Base-by-base conservation (phyloP, 257 asterid species). In the Thymus mandschuricus region DNA sequence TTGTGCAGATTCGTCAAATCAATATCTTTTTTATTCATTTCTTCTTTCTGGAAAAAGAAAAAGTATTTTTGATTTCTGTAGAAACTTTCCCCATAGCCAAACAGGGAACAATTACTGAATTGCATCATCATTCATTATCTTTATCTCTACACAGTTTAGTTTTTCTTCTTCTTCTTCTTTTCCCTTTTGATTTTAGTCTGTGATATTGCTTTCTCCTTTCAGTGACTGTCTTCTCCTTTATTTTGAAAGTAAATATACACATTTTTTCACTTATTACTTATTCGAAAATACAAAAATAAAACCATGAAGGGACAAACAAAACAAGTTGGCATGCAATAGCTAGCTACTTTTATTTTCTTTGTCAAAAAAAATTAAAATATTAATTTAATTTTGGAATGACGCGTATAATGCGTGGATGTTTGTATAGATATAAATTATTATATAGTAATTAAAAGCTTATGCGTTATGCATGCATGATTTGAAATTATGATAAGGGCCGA, bases 51-150 rank as follows among this genome's bases (percentile, higher is more conserved):
- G 38, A 41, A 68, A 55, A 68, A 27, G 27, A 12, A 68, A 21
- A 41, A 40, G 28, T 21, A 21, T 3, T 41, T 11, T 45, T 70
- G 41, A 15, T 59, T 15, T 33, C 15, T 43, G 50, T 33, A 41
- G 30, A 45, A 11, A 46, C 41, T 40, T 50, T 49, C n/a, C 65
- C 64, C 72, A 74, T 75, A 60, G 75, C 81, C 81, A 83, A 61
- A 73, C 34, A 35, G 40, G 83, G 84, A 83, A 86, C 87, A 82
- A 68, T 66, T 78, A 82, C 87, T 84, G 92, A 67, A 68, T 41
- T 69, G 41, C 41, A 38, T 38, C 41, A 38, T 38, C 41, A 35
- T 35, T 35, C 41, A 38, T 38, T 35, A 35, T 38, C 41, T 4
- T 38, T 38, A 38, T 38, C 41, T 38, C 1, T 38, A 38, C 41